Percentiles rank a stretch among this genome's conserved stretches.
phyloP scores from a whole-genome alignment of 2,329 filamentous ascomycete genomes.

The Venturiaceae sp. region DNA sequence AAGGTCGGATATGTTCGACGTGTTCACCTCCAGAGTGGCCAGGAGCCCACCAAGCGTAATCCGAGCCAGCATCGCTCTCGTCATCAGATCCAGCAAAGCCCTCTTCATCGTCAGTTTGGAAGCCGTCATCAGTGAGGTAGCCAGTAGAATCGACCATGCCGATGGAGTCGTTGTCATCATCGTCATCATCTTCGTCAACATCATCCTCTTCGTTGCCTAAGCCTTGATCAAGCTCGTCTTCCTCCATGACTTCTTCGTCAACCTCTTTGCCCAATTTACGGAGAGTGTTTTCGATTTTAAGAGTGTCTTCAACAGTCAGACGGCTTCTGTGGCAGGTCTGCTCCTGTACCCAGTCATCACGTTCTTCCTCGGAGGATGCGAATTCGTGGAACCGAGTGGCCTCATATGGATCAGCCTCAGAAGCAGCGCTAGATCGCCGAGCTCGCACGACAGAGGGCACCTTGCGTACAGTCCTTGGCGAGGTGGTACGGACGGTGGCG shows the following conservation, averaged over 20 bases:
- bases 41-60: conserved; percentile 56
- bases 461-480: conserved; percentile 33
- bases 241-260: conserved; percentile 70
- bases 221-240: conserved; percentile 60
- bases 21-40: conserved; percentile 46
- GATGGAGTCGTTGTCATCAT: conserved; percentile 21
- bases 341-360: conserved; percentile 87
- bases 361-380: conserved; percentile 67
- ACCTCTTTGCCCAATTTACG: conserved; percentile 79
- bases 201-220: conserved; percentile 40
- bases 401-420: conserved; percentile 41
- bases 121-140: conserved; percentile 50
- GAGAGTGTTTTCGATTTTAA: conserved; percentile 83
- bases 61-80: conserved; percentile 52
- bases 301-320: conserved; percentile 80
- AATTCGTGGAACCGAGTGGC: conserved; percentile 77
- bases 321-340: conserved; percentile 54
- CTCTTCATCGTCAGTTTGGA: conserved; percentile 71
- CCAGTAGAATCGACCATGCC: conserved; percentile 12
- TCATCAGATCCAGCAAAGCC: conserved; percentile 63
- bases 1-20: conserved; percentile 36
- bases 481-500: conserved; percentile 38
- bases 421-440: conserved; percentile 24
- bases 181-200: conserved; percentile 18
- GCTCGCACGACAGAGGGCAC: conserved; percentile 18